These are phyloP conservation scores for Cyclotella baltica DNA, from an alignment of 108 stramenopile genomes.

Conservation along the genomic window DNA sequence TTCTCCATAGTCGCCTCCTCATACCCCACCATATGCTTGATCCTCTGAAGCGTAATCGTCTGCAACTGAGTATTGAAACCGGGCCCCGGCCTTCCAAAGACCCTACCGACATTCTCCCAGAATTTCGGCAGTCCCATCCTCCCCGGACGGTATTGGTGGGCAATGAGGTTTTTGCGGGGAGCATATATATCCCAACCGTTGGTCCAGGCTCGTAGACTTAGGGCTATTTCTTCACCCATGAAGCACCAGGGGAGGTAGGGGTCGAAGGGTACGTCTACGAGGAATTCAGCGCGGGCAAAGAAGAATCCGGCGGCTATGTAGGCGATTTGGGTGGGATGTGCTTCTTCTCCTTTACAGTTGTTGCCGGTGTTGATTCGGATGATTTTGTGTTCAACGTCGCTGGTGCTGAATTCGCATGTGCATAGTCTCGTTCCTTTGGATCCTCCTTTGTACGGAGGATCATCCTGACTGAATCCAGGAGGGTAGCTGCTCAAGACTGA, in stretches of 20 bases:
- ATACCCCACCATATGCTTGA: constrained; percentile 83
- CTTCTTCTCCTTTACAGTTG: constrained; percentile 27
- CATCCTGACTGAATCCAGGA: constrained; percentile 71
- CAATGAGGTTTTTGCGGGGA: constrained; percentile 83
- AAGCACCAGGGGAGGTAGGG: constrained; percentile 95
- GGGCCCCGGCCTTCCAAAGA: constrained; percentile 67
- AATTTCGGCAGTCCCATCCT: constrained; percentile 91
- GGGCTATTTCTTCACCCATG: constrained; percentile 96
- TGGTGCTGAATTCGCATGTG: constrained; percentile 58
- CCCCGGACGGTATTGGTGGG: constrained; percentile 91
- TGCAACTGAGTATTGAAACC: constrained; percentile 55
- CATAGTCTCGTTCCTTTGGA: constrained; percentile 68
- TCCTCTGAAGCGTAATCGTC: constrained; percentile 59
- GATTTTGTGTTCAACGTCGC: constrained; percentile 75
- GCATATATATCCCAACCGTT: constrained; percentile 94
- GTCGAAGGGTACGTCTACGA: constrained; percentile 91
- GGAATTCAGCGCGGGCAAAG: constrained; percentile 82
- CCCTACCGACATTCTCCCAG: constrained; percentile 90
- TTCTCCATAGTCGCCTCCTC: constrained; percentile 47
- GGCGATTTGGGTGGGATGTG: constrained; percentile 47
- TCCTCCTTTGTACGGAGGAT: constrained; percentile 56
- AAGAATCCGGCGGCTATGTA: constrained; percentile 95
- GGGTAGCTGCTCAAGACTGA: constrained; percentile 85
- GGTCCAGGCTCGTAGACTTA: constrained; percentile 87
- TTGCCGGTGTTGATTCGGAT: constrained; percentile 69